A percentile compares a stretch with the other conserved stretches of the same genome.
Conservation (phyloP, 768 basidiomycete species). For the Podaxis carcinomalis region DNA sequence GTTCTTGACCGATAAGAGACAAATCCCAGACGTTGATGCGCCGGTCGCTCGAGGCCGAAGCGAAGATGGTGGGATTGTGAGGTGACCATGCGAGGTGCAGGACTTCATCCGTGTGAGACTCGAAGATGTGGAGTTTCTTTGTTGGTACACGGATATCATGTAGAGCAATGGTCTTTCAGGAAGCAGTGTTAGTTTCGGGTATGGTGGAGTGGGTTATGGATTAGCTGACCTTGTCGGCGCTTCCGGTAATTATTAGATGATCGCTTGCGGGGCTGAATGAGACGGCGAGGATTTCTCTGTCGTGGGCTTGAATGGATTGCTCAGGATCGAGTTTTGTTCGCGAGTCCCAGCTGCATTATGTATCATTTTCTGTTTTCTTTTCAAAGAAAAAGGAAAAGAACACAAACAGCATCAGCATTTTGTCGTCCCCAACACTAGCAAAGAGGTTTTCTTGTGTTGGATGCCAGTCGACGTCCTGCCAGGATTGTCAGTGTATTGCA, state of each 20-base stretch:
- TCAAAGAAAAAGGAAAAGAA: background rate
- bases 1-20: constrained; percentile 86
- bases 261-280: constrained; percentile 83
- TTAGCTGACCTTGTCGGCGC: constrained; percentile 77
- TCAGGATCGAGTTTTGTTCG: constrained; percentile 66
- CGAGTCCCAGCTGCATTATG: constrained; percentile 80
- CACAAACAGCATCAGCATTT: constrained; percentile 86
- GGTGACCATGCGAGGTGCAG: constrained; percentile 96
- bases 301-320: constrained; percentile 78
- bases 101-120: constrained; percentile 92
- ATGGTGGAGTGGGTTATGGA: background rate
- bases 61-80: constrained; percentile 86
- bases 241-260: constrained; percentile 83
- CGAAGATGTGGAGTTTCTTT: constrained; percentile 83
- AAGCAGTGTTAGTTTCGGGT: background rate
- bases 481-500: background rate
- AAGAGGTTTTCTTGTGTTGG: constrained; percentile 76
- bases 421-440: constrained; percentile 95
- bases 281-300: constrained; percentile 86
- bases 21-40: constrained; percentile 96
- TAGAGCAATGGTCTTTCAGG: constrained; percentile 70
- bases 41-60: constrained; percentile 91
- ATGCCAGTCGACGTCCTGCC: constrained; percentile 96
- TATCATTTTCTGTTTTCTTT: background rate
- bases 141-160: constrained; percentile 81